A percentile compares a stretch with the other conserved stretches of the same genome.
phyloP scores from a whole-genome alignment of 352 stramenopile species.

The Phytopythium sindhum region DNA sequence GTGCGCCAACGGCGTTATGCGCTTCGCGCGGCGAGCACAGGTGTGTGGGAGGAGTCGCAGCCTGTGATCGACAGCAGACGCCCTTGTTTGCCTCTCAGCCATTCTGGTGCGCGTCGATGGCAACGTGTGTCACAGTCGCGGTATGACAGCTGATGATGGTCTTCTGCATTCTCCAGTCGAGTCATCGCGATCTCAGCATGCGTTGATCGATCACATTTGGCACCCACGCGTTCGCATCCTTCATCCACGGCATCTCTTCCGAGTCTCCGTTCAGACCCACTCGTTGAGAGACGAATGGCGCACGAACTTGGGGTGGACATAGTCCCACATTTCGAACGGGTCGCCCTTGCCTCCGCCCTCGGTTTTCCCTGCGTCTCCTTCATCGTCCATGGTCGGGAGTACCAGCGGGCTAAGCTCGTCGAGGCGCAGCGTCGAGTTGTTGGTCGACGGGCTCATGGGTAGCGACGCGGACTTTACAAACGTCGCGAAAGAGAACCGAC shows the following conservation, averaged over 20 bases:
- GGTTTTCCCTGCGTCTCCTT: not conserved
- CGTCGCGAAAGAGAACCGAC: not conserved
- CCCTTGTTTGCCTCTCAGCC: not conserved
- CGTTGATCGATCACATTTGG: not conserved
- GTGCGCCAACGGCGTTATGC: too few species aligned
- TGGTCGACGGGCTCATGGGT: not conserved
- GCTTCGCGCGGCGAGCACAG: too few species aligned
- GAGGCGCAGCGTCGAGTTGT: not conserved
- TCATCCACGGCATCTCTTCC: not conserved
- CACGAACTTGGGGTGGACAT: conserved; percentile 43
- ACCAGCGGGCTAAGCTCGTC: not conserved
- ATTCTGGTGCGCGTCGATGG: not conserved
- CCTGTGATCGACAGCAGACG: not conserved
- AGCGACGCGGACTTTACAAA: not conserved
- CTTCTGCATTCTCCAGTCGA: not conserved
- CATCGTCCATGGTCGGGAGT: conserved; percentile 1
- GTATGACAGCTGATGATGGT: not conserved
- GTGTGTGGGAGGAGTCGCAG: too few species aligned
- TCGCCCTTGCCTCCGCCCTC: conserved; percentile 9
- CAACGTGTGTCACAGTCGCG: not conserved
- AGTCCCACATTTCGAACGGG: conserved; percentile 61
- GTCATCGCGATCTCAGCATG: not conserved
- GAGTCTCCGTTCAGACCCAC: conserved; percentile 30
- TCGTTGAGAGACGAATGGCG: conserved; percentile 38
- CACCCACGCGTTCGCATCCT: not conserved